These are phyloP conservation scores for Phytophthora fragariae DNA, from an alignment of 352 stramenopile species.

Conservation along the genomic window DNA sequence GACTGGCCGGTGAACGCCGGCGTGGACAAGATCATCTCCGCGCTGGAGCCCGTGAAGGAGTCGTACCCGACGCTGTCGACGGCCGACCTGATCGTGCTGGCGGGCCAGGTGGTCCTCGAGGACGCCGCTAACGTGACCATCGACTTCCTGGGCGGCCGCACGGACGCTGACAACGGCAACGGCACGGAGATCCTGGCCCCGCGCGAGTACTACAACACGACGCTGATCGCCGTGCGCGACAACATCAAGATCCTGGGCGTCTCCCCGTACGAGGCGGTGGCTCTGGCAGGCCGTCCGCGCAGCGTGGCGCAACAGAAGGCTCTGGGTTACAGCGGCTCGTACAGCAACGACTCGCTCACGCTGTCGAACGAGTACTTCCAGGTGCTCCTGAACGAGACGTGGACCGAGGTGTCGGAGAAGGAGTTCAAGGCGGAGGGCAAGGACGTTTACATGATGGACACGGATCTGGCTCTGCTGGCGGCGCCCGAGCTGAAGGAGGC, in stretches of 20 bases:
- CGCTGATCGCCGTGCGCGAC: conserved; percentile 87
- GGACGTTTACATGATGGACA: conserved; percentile 34
- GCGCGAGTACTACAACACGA: conserved; percentile 81
- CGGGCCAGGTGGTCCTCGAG: conserved; percentile 48
- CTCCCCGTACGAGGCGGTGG: conserved; percentile 92
- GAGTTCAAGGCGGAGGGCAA: conserved; percentile 31
- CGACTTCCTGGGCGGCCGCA: conserved; percentile 39
- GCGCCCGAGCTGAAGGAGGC: conserved; percentile 29
- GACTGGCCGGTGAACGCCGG: conserved; percentile 87
- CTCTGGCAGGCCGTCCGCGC: conserved; percentile 90
- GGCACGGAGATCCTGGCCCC: conserved; percentile 88
- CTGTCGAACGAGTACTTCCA: conserved; percentile 77
- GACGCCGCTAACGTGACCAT: conserved; percentile 22
- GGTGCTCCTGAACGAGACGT: conserved; percentile 32
- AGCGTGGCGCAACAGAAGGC: conserved; percentile 90
- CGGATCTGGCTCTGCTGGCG: conserved; percentile 27
- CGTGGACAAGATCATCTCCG: conserved; percentile 67
- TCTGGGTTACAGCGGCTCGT: conserved; percentile 85
- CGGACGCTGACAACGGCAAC: conserved; percentile 75
- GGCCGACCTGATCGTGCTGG: conserved; percentile 93
- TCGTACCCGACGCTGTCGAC: conserved; percentile 89
- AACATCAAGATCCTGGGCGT: conserved; percentile 94
- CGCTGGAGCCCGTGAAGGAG: conserved; percentile 87
- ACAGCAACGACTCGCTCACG: conserved; percentile 74
- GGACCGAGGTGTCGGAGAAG: conserved; percentile 30